Conservation (phyloP, 768 basidiomycete genomes). For the Mycena amicta region DNA sequence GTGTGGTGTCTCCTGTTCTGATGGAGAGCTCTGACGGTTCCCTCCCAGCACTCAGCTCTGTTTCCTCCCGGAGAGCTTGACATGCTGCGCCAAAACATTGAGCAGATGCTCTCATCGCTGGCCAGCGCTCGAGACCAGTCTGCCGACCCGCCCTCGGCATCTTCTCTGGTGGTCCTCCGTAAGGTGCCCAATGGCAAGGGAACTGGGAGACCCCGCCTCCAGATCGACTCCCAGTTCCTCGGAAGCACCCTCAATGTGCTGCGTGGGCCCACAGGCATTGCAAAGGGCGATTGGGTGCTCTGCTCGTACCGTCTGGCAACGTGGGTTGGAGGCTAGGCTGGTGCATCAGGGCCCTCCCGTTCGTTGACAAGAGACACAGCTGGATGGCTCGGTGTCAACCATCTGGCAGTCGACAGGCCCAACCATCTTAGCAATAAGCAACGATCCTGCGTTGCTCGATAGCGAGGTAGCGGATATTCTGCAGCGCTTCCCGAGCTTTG, state of each 20-base stretch:
- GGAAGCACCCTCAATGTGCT: not conserved
- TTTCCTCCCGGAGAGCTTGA: no score
- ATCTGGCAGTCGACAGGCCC: not conserved
- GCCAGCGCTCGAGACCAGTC: not conserved
- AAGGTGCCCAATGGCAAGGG: not conserved
- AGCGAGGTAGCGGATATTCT: not conserved
- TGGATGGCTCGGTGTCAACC: not conserved
- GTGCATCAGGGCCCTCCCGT: not conserved
- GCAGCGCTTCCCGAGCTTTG: not conserved
- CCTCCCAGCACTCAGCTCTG: no score
- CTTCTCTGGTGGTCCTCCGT: not conserved
- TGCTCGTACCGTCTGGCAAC: not conserved
- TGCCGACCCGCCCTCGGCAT: not conserved
- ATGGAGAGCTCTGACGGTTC: no score
- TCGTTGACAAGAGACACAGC: not conserved
- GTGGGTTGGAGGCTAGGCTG: not conserved
- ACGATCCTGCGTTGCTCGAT: not conserved
- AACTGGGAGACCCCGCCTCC: not conserved
- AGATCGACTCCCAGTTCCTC: not conserved
- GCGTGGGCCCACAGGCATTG: not conserved
- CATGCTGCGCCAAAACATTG: not conserved
- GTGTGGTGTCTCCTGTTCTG: no score
- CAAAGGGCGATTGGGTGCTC: not conserved
- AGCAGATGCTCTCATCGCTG: not conserved
- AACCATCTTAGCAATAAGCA: not conserved